Base-by-base conservation (phyloP, 371 early-diverging fungal species). In the Rhizopus arrhizus region DNA sequence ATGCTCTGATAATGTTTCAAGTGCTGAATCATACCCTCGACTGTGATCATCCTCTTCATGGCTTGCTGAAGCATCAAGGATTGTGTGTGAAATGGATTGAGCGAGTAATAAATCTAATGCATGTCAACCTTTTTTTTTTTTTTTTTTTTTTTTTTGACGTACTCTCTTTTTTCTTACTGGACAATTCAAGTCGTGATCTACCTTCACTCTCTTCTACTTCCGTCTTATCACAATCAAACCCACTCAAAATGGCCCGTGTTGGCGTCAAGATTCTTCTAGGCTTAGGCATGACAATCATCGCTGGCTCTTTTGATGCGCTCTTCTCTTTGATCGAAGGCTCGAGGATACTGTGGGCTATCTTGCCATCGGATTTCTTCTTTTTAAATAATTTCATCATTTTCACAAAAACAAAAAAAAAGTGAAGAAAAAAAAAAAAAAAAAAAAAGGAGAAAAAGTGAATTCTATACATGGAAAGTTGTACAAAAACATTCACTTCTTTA, bases 251-350 rank as follows among this genome's bases (percentile, higher is more conserved):
- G 0, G 56, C 61, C 28, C 66, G 56, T 28, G 66, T 65, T 2
- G 66, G 66, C 0, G 66, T 65, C 13, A 52, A 12, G 1, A 35
- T 28, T 42, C 66, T 16, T 51, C 61, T 56, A n/a, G 66, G 66
- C 33, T 65, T 65, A 3, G 66, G 66, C 66, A 65, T 65, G 9
- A 65, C 41, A 34, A 65, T 22, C 11, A 32, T 31, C 16, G 56
- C 57, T 12, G 22, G 48, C 33, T 45, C 16, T 43, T 42, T 16
- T 16, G 6, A 28, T 43, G 42, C 31, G 40, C 15, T 45, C 12
- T 42, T 32, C 43, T 56, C 41, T 22, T n/a, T 6, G 11, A 29
- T 7, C 6, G 28, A 7, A 22, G 48, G 12, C 28, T 28, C 29
- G 29, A 29, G 42, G 33, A 4, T 33, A 29, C 5, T 16, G 28